Evolutionary conservation across 371 early-diverging fungal species (phyloP).

Genomic region (Mortierella sp.): DNA sequence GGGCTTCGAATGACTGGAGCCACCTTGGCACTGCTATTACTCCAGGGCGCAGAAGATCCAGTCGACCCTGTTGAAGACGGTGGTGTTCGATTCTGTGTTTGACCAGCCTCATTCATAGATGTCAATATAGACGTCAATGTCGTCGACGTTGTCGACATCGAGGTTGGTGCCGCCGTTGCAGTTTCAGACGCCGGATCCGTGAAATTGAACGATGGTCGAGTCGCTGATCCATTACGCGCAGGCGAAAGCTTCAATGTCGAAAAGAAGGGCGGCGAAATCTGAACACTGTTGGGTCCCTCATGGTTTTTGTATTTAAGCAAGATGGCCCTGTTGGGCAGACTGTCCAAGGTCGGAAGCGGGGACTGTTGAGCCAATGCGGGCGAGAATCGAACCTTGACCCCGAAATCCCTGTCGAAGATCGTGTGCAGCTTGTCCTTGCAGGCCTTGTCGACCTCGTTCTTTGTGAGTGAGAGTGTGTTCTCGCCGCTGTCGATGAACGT

Average conservation of each 20-base stretch:
- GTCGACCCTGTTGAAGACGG: constrained; percentile 23
- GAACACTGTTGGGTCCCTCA: constrained; percentile 44
- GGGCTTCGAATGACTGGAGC: constrained; percentile 13
- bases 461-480: constrained; percentile 31
- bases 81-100: constrained; percentile 14
- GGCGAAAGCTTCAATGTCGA: constrained; percentile 30
- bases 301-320: constrained; percentile 45
- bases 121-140: too few species aligned
- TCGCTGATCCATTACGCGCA: constrained; percentile 18
- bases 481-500: constrained; percentile 56
- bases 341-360: constrained; percentile 36
- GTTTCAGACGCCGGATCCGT: background rate
- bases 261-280: constrained; percentile 41
- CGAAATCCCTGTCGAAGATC: constrained; percentile 53
- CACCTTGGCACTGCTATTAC: background rate
- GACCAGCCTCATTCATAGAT: background rate
- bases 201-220: constrained; percentile 18
- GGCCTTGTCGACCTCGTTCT: constrained; percentile 59
- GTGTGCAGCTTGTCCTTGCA: constrained; percentile 60
- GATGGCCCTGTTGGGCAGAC: constrained; percentile 42
- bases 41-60: constrained; percentile 5
- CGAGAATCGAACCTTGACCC: constrained; percentile 29
- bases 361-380: constrained; percentile 43
- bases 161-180: background rate
- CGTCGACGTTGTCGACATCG: background rate